A percentile compares a stretch with the other conserved stretches of the same genome.
These are phyloP conservation scores for Trichoderma sp. DNA, from an alignment of 2,329 filamentous ascomycete genomes.

Conservation along the genomic window DNA sequence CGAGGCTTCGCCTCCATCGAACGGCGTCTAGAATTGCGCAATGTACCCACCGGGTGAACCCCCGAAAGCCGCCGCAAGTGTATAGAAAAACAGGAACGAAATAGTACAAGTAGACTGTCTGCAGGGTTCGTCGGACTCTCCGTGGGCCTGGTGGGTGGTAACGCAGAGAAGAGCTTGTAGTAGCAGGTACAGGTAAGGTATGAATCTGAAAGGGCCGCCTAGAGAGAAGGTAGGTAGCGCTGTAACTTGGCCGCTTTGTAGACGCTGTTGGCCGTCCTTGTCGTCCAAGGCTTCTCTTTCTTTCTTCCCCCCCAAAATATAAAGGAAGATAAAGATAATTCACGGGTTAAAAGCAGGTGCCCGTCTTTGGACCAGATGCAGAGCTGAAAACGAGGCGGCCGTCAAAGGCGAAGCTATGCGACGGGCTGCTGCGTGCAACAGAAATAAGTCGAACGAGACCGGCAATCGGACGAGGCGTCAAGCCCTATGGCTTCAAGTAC, in stretches of 20 bases:
- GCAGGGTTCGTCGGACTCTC: neutral
- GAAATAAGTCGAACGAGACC: neutral
- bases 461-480: neutral
- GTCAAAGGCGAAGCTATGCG: neutral
- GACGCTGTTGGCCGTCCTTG: neutral
- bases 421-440: neutral
- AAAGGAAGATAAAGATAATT: neutral
- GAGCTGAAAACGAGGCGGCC: slow-evolving; percentile 5
- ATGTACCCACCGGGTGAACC: neutral
- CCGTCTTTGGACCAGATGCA: neutral
- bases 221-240: neutral
- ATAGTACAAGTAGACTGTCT: neutral
- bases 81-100: neutral
- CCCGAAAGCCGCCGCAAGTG: neutral
- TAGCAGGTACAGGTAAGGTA: neutral
- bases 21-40: neutral
- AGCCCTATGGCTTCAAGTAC: neutral
- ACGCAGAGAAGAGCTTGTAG: neutral
- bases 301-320: neutral
- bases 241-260: neutral
- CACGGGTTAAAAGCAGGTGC: neutral
- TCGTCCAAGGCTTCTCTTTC: neutral
- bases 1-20: slow-evolving; percentile 8
- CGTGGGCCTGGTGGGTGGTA: neutral
- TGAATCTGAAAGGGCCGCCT: neutral